A percentile compares a stretch with the other conserved stretches of the same genome.
phyloP scores from a whole-genome alignment of 2,329 filamentous ascomycete species.

The Paecilomyces variotii region DNA sequence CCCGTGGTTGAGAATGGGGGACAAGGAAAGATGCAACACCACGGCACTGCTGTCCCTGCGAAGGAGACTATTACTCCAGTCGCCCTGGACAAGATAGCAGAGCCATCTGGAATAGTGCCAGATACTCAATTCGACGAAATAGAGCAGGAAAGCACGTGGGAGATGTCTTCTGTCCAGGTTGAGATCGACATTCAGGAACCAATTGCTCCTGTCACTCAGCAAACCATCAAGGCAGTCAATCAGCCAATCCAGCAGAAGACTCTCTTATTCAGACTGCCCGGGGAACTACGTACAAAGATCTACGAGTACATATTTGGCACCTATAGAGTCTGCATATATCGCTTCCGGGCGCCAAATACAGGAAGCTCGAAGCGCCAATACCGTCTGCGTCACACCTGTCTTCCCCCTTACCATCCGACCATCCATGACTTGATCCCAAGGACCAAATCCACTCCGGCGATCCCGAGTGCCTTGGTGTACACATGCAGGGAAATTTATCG shows the following conservation, averaged over 20 bases:
- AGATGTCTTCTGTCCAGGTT: background rate
- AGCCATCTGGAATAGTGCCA: background rate
- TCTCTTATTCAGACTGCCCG: conserved; percentile 58
- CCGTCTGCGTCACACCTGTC: conserved; percentile 50
- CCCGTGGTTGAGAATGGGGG: background rate
- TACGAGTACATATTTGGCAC: conserved; percentile 55
- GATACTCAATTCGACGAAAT: background rate
- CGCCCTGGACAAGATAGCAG: background rate
- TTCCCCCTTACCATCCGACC: conserved; percentile 16
- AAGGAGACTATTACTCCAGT: background rate
- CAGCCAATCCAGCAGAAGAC: conserved; percentile 32
- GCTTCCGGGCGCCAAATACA: conserved; percentile 39
- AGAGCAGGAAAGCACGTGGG: background rate
- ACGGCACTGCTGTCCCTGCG: background rate
- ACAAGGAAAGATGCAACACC: background rate
- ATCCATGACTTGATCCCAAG: conserved; percentile 3
- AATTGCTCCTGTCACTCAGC: background rate
- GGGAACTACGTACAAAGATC: conserved; percentile 61
- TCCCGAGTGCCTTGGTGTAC: conserved; percentile 48
- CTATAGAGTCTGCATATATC: conserved; percentile 12
- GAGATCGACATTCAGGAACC: background rate
- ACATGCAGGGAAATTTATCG: conserved; percentile 53
- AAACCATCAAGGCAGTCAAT: background rate
- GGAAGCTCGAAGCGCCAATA: conserved; percentile 64
- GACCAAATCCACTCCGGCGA: background rate